Evolutionary conservation across 192 early-diverging fungal genomes (phyloP).

Genomic region (Coemansia sp.): DNA sequence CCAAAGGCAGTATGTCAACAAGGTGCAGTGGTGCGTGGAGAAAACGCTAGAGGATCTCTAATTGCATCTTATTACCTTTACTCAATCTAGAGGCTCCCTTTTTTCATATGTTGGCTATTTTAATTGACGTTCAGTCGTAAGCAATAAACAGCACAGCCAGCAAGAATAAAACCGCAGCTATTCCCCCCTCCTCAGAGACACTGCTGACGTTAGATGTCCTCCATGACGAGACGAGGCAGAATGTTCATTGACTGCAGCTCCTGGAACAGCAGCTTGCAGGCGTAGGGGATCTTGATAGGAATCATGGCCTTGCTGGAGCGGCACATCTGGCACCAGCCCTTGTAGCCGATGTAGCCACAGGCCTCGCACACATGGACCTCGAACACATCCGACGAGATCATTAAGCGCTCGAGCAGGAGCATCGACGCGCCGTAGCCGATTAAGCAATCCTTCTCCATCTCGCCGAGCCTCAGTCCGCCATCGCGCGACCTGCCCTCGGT

Average conservation of each 20-base stretch:
- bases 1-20: conserved; percentile 69
- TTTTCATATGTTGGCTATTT: background rate
- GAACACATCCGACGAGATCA: conserved; percentile 92
- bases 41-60: conserved; percentile 32
- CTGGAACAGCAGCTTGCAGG: conserved; percentile 97
- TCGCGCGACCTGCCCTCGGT: conserved; percentile 97
- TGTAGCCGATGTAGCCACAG: conserved; percentile 90
- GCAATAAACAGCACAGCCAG: no score
- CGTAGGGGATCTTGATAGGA: conserved; percentile 95
- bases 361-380: conserved; percentile 87
- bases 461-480: conserved; percentile 95
- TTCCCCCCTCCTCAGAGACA: no score
- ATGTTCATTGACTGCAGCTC: conserved; percentile 97
- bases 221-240: conserved; percentile 72
- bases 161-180: no score
- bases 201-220: conserved; percentile 57
- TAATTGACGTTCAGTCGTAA: no score
- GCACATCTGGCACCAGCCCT: conserved; percentile 92
- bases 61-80: no score
- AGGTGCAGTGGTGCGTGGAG: conserved; percentile 63
- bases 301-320: conserved; percentile 82
- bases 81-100: no score
- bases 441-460: conserved; percentile 99
- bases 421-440: conserved; percentile 96
- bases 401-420: conserved; percentile 89